phyloP scores from a whole-genome alignment of 1,284 basidiomycete genomes.

The Acaromyces ingoldii region DNA sequence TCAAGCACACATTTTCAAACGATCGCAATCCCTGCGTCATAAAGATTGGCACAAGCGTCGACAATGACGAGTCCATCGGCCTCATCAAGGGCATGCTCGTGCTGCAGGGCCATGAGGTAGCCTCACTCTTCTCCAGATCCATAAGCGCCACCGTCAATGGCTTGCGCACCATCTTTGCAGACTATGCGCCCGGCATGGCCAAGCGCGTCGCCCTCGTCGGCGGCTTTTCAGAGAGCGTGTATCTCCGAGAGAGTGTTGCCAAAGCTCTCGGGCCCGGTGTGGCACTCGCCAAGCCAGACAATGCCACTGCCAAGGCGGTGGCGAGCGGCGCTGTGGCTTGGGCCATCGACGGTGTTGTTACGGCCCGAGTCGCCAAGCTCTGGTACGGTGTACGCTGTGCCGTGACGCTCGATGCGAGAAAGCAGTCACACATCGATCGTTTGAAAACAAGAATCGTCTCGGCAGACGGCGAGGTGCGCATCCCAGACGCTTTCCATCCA shows the following conservation, averaged over 20 bases:
- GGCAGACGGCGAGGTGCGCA: background rate
- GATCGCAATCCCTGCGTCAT: background rate
- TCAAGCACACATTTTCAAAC: constrained; percentile 2
- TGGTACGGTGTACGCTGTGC: constrained; percentile 12
- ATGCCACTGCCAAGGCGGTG: constrained; percentile 10
- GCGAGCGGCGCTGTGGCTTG: constrained; percentile 9
- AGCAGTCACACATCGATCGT: background rate
- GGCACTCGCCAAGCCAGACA: constrained; percentile 2
- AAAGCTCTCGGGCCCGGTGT: background rate
- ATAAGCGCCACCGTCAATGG: background rate
- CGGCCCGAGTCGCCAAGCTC: constrained; percentile 6
- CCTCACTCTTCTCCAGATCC: background rate
- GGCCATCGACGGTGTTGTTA: constrained; percentile 11
- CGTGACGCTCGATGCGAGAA: background rate
- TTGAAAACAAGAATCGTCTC: background rate
- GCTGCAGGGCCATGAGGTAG: background rate
- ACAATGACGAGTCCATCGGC: background rate
- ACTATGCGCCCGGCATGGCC: background rate
- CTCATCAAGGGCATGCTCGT: constrained; percentile 1
- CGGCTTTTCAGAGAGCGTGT: constrained; percentile 10
- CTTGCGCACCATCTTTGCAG: background rate
- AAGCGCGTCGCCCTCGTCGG: constrained; percentile 10
- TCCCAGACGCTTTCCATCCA: background rate
- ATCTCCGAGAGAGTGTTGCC: constrained; percentile 7
- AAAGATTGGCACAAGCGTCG: background rate